Percentiles rank a stretch among this genome's conserved stretches.
Conservation (phyloP, 257 asterid species). For the Marsdenia floribunda region DNA sequence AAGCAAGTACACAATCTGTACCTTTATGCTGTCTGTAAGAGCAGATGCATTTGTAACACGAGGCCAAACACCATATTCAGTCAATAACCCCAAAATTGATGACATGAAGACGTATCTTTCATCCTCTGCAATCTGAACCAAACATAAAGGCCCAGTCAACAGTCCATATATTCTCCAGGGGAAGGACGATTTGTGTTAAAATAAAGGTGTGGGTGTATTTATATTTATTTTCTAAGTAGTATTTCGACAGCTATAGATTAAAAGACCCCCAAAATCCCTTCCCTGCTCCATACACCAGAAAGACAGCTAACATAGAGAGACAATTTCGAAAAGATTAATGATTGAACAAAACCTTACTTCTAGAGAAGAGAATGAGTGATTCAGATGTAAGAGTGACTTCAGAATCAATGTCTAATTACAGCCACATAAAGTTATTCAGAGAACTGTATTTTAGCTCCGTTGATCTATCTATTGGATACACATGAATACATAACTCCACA, state of each 20-base stretch:
- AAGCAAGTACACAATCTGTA: constrained; percentile 22
- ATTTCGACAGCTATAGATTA: neutral
- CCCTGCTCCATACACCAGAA: neutral
- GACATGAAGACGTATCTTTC: constrained; percentile 69
- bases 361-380: neutral
- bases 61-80: constrained; percentile 80
- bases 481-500: neutral
- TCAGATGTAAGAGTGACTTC: neutral
- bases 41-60: constrained; percentile 80
- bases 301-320: neutral
- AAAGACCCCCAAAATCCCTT: neutral
- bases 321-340: neutral
- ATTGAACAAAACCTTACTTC: neutral
- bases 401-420: neutral
- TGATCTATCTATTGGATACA: neutral
- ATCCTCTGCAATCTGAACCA: constrained; percentile 69
- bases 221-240: neutral
- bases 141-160: constrained; percentile 12
- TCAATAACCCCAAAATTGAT: constrained; percentile 67
- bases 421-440: neutral
- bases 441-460: neutral
- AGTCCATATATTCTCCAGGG: neutral
- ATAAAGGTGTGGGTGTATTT: neutral
- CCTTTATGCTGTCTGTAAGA: constrained; percentile 75
- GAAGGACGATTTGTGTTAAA: neutral